phyloP scores from a whole-genome alignment of 768 basidiomycete species.

The Omphalotus guepiniiformis region DNA sequence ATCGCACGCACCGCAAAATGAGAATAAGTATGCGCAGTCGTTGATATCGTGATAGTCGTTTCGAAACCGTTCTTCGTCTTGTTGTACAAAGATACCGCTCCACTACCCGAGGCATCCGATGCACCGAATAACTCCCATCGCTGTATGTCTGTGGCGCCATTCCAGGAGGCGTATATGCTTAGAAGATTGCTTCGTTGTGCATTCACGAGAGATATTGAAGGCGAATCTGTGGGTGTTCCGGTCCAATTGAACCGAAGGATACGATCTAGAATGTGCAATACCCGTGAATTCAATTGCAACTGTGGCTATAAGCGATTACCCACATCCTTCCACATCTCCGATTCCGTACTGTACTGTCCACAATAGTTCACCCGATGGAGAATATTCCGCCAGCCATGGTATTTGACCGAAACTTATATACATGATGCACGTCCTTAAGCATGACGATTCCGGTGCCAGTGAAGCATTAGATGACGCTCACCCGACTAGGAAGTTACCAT shows the following conservation, averaged over 20 bases:
- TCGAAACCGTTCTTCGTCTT: slow-evolving; percentile 13
- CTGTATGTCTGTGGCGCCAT: slow-evolving; percentile 16
- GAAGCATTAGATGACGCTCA: not conserved
- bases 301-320: not conserved
- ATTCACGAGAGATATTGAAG: slow-evolving; percentile 4
- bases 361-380: not conserved
- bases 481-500: slow-evolving; percentile 4
- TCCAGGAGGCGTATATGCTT: slow-evolving; percentile 17
- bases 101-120: not conserved
- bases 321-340: slow-evolving; percentile 1
- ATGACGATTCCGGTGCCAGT: no score
- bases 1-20: slow-evolving; percentile 4
- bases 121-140: slow-evolving; percentile 11
- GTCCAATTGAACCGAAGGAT: slow-evolving; percentile 9
- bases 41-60: slow-evolving; percentile 10
- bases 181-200: not conserved
- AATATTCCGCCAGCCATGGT: slow-evolving; percentile 3
- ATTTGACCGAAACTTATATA: slow-evolving; percentile 3
- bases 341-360: slow-evolving; percentile 5
- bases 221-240: slow-evolving; percentile 14
- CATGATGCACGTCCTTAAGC: no score
- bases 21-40: not conserved
- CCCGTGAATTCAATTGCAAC: not conserved
- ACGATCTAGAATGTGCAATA: not conserved
- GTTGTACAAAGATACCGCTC: not conserved